Evolutionary conservation across 352 stramenopile genomes (phyloP), one percentile per base, ranked within the genome.

Genomic region (Thalassiosira exigua): DNA sequence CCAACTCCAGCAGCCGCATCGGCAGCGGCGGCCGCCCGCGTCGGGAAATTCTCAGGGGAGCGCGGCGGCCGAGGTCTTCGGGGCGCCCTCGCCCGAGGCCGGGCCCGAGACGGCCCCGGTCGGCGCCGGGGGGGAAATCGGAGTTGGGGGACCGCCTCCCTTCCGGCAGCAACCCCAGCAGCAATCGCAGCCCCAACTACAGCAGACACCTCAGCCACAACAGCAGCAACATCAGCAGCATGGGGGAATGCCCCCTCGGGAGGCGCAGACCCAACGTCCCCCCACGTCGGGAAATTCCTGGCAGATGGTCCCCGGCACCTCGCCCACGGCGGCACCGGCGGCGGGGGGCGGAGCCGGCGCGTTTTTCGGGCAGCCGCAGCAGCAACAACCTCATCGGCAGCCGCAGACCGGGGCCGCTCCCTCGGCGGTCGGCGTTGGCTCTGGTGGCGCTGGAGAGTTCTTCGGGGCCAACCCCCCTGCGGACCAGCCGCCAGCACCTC

Each of bases 1-100:
- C 7, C 59, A 48, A n/a, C 36, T n/a, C 14, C 27, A 61, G 30
- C 56, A 29, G 57, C 22, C 30, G n/a, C 64, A 62, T 42, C 19
- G 21, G 24, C 64, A 73, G n/a, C 64, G 1, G 27, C 64, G 50
- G 33, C 32, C 50, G 26, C 32, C 30, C 30, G 12, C 44, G 24
- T 5, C 65, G n/a, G 26, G 27, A 32, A 66, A 69, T 42, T 27
- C 5, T 14, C 11, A 11, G n/a, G n/a, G 11, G n/a, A 57, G 0
- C 19, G 51, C 46, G 53, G 66, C 54, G 44, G 39, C 65, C 14
- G 48, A 73, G 39, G 2, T 73, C 12, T 65, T 73, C 29, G 36
- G 22, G 33, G 64, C 51, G 3, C 53, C 53, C 17, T 39, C 53
- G 9, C 53, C 46, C n/a, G 51, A 24, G 24, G 17, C 4, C 39